Percentiles rank a stretch among this genome's conserved stretches.
Conservation (phyloP, 768 basidiomycete genomes). For the Dictyophora rubrovolvata region DNA sequence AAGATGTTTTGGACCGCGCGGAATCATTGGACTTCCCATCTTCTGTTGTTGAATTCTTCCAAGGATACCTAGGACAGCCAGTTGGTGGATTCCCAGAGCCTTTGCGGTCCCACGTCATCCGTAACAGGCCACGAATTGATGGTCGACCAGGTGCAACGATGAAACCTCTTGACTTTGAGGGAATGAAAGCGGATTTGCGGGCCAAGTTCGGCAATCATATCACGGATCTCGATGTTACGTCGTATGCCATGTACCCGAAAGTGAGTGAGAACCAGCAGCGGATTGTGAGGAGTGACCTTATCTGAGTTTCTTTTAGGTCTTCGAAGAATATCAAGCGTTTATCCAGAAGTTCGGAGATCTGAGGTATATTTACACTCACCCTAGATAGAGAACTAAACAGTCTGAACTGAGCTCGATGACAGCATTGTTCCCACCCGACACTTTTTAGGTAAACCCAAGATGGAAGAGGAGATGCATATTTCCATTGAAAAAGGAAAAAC, state of each 20-base stretch:
- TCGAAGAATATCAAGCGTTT: conserved; percentile 94
- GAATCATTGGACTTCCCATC: conserved; percentile 95
- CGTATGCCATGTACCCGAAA: conserved; percentile 98
- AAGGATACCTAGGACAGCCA: conserved; percentile 96
- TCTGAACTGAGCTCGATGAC: conserved; percentile 9
- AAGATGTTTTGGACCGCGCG: conserved; percentile 78
- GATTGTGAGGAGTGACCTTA: conserved; percentile 4
- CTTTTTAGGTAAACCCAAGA: conserved; percentile 87
- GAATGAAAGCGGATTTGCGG: conserved; percentile 85
- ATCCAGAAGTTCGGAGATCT: conserved; percentile 92
- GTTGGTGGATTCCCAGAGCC: conserved; percentile 99
- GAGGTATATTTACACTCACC: conserved; percentile 38
- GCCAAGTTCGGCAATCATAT: conserved; percentile 95
- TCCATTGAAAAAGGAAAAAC: conserved; percentile 96
- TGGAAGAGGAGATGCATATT: conserved; percentile 95
- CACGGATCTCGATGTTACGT: conserved; percentile 84
- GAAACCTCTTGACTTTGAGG: conserved; percentile 87
- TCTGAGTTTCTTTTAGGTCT: conserved; percentile 48
- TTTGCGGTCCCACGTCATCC: conserved; percentile 80
- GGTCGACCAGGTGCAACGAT: conserved; percentile 85
- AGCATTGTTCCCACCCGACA: conserved; percentile 85
- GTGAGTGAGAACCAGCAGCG: conserved; percentile 27
- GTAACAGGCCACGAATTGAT: conserved; percentile 89
- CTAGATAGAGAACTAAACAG: not conserved
- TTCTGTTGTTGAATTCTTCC: conserved; percentile 97